Percentiles rank a stretch among this genome's conserved stretches.
Evolutionary conservation across 1,284 basidiomycete species (phyloP).

Genomic region (Trametes versicolor): DNA sequence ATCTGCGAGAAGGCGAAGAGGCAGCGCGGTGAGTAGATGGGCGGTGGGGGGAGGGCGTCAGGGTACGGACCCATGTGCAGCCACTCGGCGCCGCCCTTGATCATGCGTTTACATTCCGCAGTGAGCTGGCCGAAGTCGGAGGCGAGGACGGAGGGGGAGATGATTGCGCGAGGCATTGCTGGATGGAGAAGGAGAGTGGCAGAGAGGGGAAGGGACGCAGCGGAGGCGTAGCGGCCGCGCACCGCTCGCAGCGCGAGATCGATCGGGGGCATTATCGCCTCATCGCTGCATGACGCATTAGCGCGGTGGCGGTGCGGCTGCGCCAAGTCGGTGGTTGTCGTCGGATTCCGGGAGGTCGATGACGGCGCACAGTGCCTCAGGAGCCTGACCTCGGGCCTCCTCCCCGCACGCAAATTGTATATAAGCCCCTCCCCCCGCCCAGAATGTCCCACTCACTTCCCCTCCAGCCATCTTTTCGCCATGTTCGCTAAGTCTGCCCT

Average conservation of each 20-base stretch:
- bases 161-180: conserved; percentile 85
- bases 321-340: neutral
- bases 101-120: conserved; percentile 93
- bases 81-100: conserved; percentile 93
- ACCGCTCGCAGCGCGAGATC: conserved; percentile 5
- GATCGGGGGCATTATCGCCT: conserved; percentile 7
- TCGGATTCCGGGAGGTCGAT: neutral
- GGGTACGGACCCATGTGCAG: conserved; percentile 88
- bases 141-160: conserved; percentile 91
- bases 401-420: conserved; percentile 13
- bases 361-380: neutral
- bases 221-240: neutral
- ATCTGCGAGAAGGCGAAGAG: conserved; percentile 60
- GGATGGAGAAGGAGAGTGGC: neutral
- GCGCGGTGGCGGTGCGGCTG: conserved; percentile 7
- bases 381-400: neutral
- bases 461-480: conserved; percentile 1
- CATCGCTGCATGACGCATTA: neutral
- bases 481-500: conserved; percentile 32
- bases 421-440: conserved; percentile 4
- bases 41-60: conserved; percentile 10
- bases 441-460: neutral
- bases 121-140: conserved; percentile 95
- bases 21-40: conserved; percentile 7
- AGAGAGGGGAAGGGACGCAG: neutral